Conservation (phyloP, 176 grass and related monocot species). For the Oryza glumipatula region DNA sequence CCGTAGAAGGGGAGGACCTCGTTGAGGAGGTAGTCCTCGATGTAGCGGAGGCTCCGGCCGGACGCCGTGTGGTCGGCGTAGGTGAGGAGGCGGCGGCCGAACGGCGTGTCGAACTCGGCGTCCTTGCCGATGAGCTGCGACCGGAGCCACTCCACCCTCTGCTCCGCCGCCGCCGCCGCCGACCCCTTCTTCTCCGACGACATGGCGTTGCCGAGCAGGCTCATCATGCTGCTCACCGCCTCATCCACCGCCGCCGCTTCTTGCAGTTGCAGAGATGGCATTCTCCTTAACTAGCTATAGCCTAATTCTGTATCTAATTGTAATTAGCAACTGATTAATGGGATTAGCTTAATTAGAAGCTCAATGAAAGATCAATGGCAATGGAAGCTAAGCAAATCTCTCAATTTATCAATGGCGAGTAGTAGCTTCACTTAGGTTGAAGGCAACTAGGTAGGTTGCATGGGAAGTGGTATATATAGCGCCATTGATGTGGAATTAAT, state of each 20-base stretch:
- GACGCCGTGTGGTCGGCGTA: conserved; percentile 89
- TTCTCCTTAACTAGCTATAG: background rate
- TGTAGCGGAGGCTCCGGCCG: conserved; percentile 61
- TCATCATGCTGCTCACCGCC: conserved; percentile 16
- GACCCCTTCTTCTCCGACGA: background rate
- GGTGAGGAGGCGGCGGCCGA: conserved; percentile 57
- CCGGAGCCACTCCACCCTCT: conserved; percentile 66
- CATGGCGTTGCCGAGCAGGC: conserved; percentile 32
- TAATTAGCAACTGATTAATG: background rate
- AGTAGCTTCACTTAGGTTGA: background rate
- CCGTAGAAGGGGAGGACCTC: conserved; percentile 85
- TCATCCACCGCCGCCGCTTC: background rate
- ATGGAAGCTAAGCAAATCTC: background rate
- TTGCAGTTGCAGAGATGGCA: conserved; percentile 28
- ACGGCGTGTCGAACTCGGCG: conserved; percentile 71
- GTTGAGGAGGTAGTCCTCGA: conserved; percentile 75
- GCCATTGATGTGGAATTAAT: background rate
- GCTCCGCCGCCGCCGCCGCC: conserved; percentile 6
- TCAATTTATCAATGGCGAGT: background rate
- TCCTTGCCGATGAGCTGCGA: conserved; percentile 66
- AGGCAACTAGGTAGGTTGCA: background rate
- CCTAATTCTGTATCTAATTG: background rate
- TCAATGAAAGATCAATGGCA: background rate
- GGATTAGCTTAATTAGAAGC: background rate
- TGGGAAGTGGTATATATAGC: background rate